Evolutionary conservation across 805 yeast species (phyloP), one percentile per base, ranked within the genome.

Genomic region (Maudiozyma turicensis): DNA sequence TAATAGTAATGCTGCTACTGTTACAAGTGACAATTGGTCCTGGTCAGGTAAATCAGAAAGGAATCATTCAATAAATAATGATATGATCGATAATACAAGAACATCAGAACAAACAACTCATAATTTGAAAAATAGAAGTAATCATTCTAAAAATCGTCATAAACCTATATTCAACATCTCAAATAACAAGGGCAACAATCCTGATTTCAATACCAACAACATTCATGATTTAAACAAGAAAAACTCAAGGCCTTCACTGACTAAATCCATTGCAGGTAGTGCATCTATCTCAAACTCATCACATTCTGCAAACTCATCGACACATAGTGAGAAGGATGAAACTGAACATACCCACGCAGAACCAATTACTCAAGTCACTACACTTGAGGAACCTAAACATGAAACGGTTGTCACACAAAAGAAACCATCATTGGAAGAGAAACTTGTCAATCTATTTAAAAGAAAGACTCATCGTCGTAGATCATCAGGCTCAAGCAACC

Each of bases 131-230:
- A 54, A 50, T 20, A 54, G 55, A 46, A 53, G 56, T 8, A 67
- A 67, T 47, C 72, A 68, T 48, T 57, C 71, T 3, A 62, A 70
- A 48, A 67, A 68, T 49, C 63, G 72, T 50, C 72, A 69, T 47
- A 46, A 50, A 14, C 64, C 64, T 33, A 52, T 60, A 10, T 47
- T 54, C n/a, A 45, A 26, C 14, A 14, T 44, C 15, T 7, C 32
- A 9, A 42, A 29, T n/a, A 26, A 41, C 11, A 39, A 35, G 8
- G 4, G 38, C 13, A 35, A 20, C 26, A 20, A 28, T 28, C 8
- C 29, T 26, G 42, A 13, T 10, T 28, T 39, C n/a, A 39, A 14
- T 11, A 4, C 40, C n/a, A 35, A 5, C 10, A 32, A 9, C 33
- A 32, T 26, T 3, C 6, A 38, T 30, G 26, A n/a, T 32, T 37